Evolutionary conservation across 805 yeast genomes (phyloP), one percentile per base, ranked within the genome.

Genomic region (Saccharomycopsis fodiens): DNA sequence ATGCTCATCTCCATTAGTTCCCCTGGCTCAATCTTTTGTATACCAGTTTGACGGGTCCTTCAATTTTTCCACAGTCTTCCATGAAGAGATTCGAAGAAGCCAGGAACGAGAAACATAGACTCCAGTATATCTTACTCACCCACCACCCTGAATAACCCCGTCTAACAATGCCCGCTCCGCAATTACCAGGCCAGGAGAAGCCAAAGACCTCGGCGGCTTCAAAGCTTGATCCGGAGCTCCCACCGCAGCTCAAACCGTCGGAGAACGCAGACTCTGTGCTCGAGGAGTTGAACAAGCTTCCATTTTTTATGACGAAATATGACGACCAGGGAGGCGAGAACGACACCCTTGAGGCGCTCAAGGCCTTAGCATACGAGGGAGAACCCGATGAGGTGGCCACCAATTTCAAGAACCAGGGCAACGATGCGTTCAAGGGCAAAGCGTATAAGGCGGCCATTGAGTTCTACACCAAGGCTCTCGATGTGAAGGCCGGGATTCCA

Each of bases 371-470:
- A 6, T 45, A 86, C 58, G 98, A 93, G 41, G 98, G 97, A 38
- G 95, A 87, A 52, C 96, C 97, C 0, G 80, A 83, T 56, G 98
- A 93, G 58, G 69, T 88, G 30, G 97, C 97, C 3, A 71, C 76
- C 20, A 89, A 88, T 58, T 93, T 89, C 68, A 87, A 88, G 52
- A 80, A 76, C 50, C 97, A 91, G 59, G 99, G 98, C 4, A 93
- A 94, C 61, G 97, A 87, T 13, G 74, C 85, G 48, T 93, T 73
- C 65, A 81, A 77, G 59, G 67, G 67, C 7, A 85, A 82, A 16
- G 44, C 80, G 55, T 93, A 74, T 64, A 72, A 75, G 46, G 77
- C 78, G 52, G 98, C 98, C 0, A 68, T 85, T 35, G 82, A 77
- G 45, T 82, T 69, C 57, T 93, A 93, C 57, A 79, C 81, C 29